phyloP scores from a whole-genome alignment of 805 yeast species.

The Saturnispora hagleri region DNA sequence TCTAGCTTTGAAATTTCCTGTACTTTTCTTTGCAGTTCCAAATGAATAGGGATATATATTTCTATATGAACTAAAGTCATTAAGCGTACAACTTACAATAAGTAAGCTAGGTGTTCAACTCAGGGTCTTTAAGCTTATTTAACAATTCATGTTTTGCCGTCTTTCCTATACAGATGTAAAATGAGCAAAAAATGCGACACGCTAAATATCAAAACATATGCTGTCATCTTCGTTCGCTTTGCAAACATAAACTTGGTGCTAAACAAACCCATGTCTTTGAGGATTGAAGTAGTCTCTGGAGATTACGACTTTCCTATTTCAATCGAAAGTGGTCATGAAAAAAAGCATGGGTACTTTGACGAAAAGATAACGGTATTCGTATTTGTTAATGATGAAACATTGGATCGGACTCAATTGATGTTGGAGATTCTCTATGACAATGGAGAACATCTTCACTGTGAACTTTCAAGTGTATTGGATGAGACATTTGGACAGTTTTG shows the following conservation, averaged over 20 bases:
- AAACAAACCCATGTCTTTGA: background rate
- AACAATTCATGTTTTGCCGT: too few relatives aligned
- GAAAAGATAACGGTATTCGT: slow-evolving; percentile 12
- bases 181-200: background rate
- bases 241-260: background rate
- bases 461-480: background rate
- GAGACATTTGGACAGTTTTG: slow-evolving; percentile 3
- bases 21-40: too few relatives aligned
- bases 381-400: background rate
- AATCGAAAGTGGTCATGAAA: slow-evolving; percentile 25
- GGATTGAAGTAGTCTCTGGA: slow-evolving; percentile 1
- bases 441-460: background rate
- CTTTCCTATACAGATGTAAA: background rate
- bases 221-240: background rate
- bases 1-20: too few relatives aligned
- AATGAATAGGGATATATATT: too few relatives aligned
- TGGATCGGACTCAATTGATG: background rate
- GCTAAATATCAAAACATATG: background rate
- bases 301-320: background rate
- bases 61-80: too few relatives aligned
- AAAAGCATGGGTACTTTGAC: slow-evolving; percentile 25
- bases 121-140: too few relatives aligned
- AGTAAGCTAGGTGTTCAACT: too few relatives aligned
- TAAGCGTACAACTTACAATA: too few relatives aligned
- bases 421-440: slow-evolving; percentile 3